Conservation (phyloP, 345 rosid genomes). For the Salix dunnii region DNA sequence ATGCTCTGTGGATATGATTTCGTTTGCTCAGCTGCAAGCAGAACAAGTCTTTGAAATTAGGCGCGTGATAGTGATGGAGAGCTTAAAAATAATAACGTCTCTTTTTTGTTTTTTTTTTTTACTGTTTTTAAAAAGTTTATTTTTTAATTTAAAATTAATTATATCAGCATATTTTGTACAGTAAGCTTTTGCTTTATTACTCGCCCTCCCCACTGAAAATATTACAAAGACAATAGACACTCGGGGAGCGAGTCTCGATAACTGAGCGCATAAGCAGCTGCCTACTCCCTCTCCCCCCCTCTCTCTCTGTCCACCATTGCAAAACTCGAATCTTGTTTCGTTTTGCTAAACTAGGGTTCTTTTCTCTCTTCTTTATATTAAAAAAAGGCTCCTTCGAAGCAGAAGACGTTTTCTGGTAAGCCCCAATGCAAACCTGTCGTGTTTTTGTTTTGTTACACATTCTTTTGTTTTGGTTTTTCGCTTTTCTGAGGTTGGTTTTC, state of each 20-base stretch:
- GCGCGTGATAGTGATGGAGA: neutral
- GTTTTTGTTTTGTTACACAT: neutral
- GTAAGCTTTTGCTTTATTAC: conserved; percentile 3
- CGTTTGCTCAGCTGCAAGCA: neutral
- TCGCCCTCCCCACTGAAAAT: neutral
- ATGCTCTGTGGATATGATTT: neutral
- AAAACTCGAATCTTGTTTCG: conserved; percentile 1
- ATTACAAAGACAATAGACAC: neutral
- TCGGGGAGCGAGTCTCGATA: conserved; percentile 7
- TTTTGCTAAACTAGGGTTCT: conserved; percentile 7
- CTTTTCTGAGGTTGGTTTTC: neutral
- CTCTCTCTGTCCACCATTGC: neutral
- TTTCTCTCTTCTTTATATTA: neutral
- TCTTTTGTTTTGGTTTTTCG: too few species aligned
- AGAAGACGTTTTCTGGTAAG: neutral
- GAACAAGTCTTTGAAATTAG: neutral
- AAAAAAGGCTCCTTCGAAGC: neutral
- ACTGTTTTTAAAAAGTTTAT: too few species aligned
- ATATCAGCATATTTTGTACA: neutral
- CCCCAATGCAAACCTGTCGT: neutral
- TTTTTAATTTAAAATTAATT: too few species aligned
- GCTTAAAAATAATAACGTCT: neutral
- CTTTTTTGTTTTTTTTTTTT: too few species aligned
- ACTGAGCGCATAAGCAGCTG: conserved; percentile 4
- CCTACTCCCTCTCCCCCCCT: neutral